These are phyloP conservation scores for Penicillium lividum DNA, from an alignment of 495 filamentous ascomycete species.

Conservation along the genomic window DNA sequence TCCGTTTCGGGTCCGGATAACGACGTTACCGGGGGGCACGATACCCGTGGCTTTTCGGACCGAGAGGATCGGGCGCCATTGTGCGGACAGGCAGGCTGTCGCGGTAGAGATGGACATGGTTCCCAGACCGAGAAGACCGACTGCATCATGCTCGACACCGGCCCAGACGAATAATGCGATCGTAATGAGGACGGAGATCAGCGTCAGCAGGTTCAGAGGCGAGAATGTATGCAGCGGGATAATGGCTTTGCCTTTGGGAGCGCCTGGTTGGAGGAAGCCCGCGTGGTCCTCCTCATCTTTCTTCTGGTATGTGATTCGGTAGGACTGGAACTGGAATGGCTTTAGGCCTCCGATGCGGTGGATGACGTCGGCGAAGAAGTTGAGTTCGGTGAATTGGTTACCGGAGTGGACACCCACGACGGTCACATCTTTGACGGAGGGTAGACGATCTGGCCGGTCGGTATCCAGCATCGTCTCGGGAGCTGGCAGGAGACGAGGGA, in stretches of 20 bases:
- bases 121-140: constrained; percentile 23
- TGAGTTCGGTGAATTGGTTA: constrained; percentile 52
- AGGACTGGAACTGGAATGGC: constrained; percentile 16
- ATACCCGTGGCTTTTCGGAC: constrained; percentile 45
- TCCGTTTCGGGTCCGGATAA: constrained; percentile 61
- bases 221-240: constrained; percentile 49
- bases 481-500: constrained; percentile 67
- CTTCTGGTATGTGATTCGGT: constrained; percentile 11
- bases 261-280: background rate
- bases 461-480: constrained; percentile 64
- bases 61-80: constrained; percentile 55
- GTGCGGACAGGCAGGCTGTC: constrained; percentile 15
- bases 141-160: constrained; percentile 55
- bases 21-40: constrained; percentile 60
- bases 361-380: constrained; percentile 63
- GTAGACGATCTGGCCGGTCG: constrained; percentile 55
- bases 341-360: constrained; percentile 52
- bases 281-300: background rate
- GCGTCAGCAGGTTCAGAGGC: constrained; percentile 52
- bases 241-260: constrained; percentile 19
- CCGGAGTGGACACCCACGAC: constrained; percentile 61
- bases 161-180: constrained; percentile 41
- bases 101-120: constrained; percentile 26
- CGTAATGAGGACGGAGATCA: constrained; percentile 52
- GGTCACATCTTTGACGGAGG: constrained; percentile 50